Evolutionary conservation across 805 yeast genomes (phyloP).

Genomic region (Candida ponderosae): DNA sequence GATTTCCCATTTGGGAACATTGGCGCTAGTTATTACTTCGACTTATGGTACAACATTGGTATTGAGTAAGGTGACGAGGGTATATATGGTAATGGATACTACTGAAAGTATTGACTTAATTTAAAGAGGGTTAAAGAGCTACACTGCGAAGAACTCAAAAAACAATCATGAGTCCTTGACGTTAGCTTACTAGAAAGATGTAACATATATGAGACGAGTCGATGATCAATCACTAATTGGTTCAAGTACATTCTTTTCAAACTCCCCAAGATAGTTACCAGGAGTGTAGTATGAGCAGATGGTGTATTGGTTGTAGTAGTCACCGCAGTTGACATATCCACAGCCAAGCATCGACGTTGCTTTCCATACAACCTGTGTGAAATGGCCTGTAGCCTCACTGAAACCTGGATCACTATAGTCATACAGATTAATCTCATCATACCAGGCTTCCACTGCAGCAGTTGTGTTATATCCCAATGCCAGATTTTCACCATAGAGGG

Average conservation of each 20-base stretch:
- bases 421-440: slow-evolving; percentile 50
- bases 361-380: slow-evolving; percentile 77
- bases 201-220: too few species aligned
- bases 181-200: too few species aligned
- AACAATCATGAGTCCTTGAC: too few species aligned
- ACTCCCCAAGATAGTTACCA: slow-evolving; percentile 52
- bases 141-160: too few species aligned
- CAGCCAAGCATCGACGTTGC: slow-evolving; percentile 59
- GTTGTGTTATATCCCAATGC: slow-evolving; percentile 61
- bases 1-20: too few species aligned
- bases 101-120: too few species aligned
- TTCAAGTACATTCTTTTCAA: slow-evolving; percentile 24
- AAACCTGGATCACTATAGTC: slow-evolving; percentile 41
- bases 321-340: slow-evolving; percentile 52
- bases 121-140: too few species aligned
- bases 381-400: slow-evolving; percentile 56
- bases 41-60: too few species aligned
- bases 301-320: slow-evolving; percentile 43
- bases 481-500: slow-evolving; percentile 65
- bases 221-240: too few species aligned
- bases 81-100: too few species aligned
- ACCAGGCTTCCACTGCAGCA: slow-evolving; percentile 71
- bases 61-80: too few species aligned
- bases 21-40: too few species aligned
- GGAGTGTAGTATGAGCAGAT: slow-evolving; percentile 63